Evolutionary conservation across 1,284 basidiomycete genomes (phyloP).

Genomic region (Tilletia indica): DNA sequence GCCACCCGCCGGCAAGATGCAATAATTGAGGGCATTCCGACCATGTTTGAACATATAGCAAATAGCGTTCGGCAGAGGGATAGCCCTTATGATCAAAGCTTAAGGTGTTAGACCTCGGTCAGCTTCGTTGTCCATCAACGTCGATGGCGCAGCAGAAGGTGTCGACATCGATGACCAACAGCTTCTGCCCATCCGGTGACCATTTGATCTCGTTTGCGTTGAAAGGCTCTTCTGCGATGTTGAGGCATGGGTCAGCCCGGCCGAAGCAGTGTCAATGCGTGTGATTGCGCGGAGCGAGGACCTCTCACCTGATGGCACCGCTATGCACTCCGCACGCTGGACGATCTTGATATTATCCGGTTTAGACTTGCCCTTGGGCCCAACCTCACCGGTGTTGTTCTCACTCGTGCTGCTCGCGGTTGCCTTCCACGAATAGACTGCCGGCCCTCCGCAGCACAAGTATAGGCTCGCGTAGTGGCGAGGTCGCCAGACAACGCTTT

Average conservation of each 20-base stretch:
- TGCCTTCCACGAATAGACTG: neutral
- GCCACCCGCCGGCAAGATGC: no score
- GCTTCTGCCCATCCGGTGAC: constrained; percentile 78
- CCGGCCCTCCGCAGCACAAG: neutral
- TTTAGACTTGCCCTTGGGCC: neutral
- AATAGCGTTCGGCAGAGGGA: no score
- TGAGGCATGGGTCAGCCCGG: no score
- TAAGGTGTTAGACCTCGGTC: no score
- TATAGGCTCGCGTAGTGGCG: constrained; percentile 1
- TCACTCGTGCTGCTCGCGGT: neutral
- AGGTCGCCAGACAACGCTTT: constrained; percentile 1
- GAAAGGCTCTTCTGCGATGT: constrained; percentile 28
- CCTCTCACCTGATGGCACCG: neutral
- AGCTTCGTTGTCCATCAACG: neutral
- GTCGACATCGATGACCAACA: constrained; percentile 70
- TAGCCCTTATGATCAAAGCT: no score
- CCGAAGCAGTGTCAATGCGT: no score
- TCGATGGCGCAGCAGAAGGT: constrained; percentile 69
- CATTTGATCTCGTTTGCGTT: constrained; percentile 66
- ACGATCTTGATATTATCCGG: no score
- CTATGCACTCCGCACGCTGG: constrained; percentile 1
- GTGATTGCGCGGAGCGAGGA: no score
- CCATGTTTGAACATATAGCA: no score
- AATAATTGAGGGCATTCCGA: no score
- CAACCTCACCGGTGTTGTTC: neutral